Base-by-base conservation (phyloP, 2,329 filamentous ascomycete species). In the Botryotinia narcissicola region DNA sequence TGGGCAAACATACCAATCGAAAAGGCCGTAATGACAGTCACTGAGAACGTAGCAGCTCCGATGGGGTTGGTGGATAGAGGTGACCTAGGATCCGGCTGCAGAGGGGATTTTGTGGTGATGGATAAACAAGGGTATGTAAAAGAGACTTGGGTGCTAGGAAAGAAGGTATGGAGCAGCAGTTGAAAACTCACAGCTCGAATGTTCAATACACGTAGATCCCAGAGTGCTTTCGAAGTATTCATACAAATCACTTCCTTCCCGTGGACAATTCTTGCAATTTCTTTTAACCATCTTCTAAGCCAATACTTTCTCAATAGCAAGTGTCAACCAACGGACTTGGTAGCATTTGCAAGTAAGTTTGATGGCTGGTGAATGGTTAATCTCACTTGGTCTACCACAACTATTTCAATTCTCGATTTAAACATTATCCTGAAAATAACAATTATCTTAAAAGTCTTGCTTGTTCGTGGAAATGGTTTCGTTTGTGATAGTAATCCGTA, bases 71-170 rank as follows among this genome's bases (percentile, higher is more conserved):
- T 67, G 22, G 77, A 79, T 76, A 73, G 79, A 67, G 79, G 79
- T 10, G 75, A 42, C 46, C 42, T 80, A 16, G 77, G 76, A 32
- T 64, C 76, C 12, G 78, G 78, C 10, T 76, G 66, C 59, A 76
- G 78, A 70, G 79, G 76, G 0, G 79, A 80, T 74, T 79, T 80
- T 68, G 78, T 80, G 9, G 74, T 80, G 1, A 54, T 80, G 25
- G 71, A 70, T 42, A 75, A 78, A 22, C 69, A 71, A n/a, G 78
- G 77, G 25, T 29, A 44, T 18, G 73, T 80, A 4, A 72, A 67
- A 42, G 74, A 78, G 51, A 80, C 79, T 25, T 80, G 78, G 77
- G 71, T 80, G 18, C 40, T 77, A n/a, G 79, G 79, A 10, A 76
- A 73, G 64, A 77, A 68, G 57, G 69, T 76, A 8, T 74, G 70